Evolutionary conservation across 1,284 basidiomycete species (phyloP).

Genomic region (Pyrrhoderma noxium): DNA sequence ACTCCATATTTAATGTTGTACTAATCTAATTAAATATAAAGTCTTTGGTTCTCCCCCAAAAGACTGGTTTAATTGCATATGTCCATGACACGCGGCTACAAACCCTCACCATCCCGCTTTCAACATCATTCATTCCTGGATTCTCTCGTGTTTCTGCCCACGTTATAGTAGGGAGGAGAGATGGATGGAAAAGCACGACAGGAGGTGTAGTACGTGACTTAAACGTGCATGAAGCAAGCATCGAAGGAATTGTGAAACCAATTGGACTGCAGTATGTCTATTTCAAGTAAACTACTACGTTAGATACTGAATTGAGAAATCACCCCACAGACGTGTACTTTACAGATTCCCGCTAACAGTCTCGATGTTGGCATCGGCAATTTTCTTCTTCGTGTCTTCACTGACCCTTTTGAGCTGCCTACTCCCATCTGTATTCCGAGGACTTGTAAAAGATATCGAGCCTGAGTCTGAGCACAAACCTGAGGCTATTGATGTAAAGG

Average conservation of each 20-base stretch:
- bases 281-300: background rate
- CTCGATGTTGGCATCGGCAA: slow-evolving; percentile 36
- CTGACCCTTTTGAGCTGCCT: slow-evolving; percentile 25
- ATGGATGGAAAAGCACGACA: slow-evolving; percentile 61
- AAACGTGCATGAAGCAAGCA: slow-evolving; percentile 49
- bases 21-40: slow-evolving; percentile 27
- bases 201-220: slow-evolving; percentile 63
- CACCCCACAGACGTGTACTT: slow-evolving; percentile 50
- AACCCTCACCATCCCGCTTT: slow-evolving; percentile 44
- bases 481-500: too few species aligned
- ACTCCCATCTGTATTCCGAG: slow-evolving; percentile 7
- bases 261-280: slow-evolving; percentile 55
- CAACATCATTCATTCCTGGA: slow-evolving; percentile 43
- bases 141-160: slow-evolving; percentile 43
- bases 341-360: slow-evolving; percentile 59
- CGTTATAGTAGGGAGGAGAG: slow-evolving; percentile 59
- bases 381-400: slow-evolving; percentile 37
- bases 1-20: slow-evolving; percentile 28
- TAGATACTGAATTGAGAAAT: slow-evolving; percentile 10
- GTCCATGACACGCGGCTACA: slow-evolving; percentile 30
- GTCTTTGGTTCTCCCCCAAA: too few species aligned
- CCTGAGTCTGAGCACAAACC: background rate
- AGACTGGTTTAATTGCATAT: background rate
- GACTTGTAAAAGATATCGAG: background rate
- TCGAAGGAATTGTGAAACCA: slow-evolving; percentile 54